A percentile compares a stretch with the other conserved stretches of the same genome.
phyloP scores from a whole-genome alignment of 2,329 filamentous ascomycete genomes.

The Phaeosphaeriaceae sp. region DNA sequence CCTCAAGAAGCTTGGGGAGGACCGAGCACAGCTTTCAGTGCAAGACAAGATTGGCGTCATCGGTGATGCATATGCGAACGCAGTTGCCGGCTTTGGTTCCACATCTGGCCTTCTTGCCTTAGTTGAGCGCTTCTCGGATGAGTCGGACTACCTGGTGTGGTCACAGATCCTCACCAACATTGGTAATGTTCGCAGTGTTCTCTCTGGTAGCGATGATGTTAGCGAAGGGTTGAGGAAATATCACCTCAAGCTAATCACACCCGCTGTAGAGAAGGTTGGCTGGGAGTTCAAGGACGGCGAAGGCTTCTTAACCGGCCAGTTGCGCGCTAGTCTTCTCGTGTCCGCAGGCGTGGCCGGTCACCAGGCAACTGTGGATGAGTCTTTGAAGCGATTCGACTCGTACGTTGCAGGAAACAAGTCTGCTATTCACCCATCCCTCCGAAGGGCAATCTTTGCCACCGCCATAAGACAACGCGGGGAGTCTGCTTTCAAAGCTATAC shows the following conservation, averaged over 20 bases:
- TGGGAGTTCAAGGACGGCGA: conserved; percentile 84
- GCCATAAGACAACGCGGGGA: conserved; percentile 75
- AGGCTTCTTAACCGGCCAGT: conserved; percentile 79
- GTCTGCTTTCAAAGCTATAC: conserved; percentile 74
- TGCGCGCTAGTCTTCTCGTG: conserved; percentile 80
- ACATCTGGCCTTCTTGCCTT: conserved; percentile 84
- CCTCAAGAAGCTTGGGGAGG: conserved; percentile 78
- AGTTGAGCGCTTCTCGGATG: conserved; percentile 80
- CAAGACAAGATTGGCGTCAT: conserved; percentile 94
- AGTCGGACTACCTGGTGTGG: conserved; percentile 89
- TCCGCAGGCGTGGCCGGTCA: conserved; percentile 80
- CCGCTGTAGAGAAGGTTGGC: conserved; percentile 78
- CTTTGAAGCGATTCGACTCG: conserved; percentile 78
- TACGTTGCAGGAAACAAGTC: conserved; percentile 73
- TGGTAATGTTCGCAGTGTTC: conserved; percentile 80
- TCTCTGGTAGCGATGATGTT: conserved; percentile 75
- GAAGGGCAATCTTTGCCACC: conserved; percentile 79
- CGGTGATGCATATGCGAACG: conserved; percentile 86
- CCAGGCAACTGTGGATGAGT: conserved; percentile 73
- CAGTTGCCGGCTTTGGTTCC: conserved; percentile 82
- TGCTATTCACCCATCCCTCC: conserved; percentile 81
- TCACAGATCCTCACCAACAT: conserved; percentile 81
- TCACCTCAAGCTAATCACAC: conserved; percentile 75
- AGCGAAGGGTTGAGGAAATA: conserved; percentile 78
- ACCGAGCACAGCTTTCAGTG: conserved; percentile 76